A percentile compares a stretch with the other conserved stretches of the same genome.
These are phyloP conservation scores for Annulohypoxylon bovei DNA, from an alignment of 495 filamentous ascomycete genomes.

Conservation along the genomic window DNA sequence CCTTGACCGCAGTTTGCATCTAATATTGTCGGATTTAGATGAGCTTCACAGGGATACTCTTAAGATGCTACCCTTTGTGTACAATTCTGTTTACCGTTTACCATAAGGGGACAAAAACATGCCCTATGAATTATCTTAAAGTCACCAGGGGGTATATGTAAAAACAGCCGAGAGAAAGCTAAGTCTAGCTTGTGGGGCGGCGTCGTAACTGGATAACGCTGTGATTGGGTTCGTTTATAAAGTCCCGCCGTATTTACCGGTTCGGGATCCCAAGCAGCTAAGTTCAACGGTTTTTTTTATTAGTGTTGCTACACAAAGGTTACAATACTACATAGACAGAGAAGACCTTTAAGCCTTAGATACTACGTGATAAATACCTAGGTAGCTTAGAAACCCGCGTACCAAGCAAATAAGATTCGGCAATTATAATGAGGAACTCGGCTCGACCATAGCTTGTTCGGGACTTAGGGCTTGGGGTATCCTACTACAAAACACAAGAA, in stretches of 20 bases:
- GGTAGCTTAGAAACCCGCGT: background rate
- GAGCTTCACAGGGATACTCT: conserved; percentile 6
- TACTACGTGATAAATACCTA: background rate
- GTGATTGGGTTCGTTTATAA: background rate
- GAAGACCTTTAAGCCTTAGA: background rate
- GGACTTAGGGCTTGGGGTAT: background rate
- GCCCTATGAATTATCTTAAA: background rate
- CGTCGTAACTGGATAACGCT: background rate
- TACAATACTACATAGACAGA: background rate
- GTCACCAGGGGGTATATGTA: background rate
- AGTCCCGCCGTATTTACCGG: background rate
- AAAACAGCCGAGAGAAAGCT: background rate
- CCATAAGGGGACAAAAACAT: background rate
- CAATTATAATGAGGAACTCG: background rate
- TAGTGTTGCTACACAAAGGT: background rate
- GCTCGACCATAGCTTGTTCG: background rate
- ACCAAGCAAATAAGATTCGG: background rate
- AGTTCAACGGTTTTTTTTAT: background rate
- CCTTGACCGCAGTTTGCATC: background rate
- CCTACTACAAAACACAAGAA: background rate
- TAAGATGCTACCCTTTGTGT: background rate
- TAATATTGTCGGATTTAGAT: background rate
- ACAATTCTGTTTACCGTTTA: background rate
- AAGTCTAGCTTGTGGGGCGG: background rate
- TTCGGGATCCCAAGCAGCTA: background rate